Conservation (phyloP, 768 basidiomycete genomes). For the Floccularia luteovirens region DNA sequence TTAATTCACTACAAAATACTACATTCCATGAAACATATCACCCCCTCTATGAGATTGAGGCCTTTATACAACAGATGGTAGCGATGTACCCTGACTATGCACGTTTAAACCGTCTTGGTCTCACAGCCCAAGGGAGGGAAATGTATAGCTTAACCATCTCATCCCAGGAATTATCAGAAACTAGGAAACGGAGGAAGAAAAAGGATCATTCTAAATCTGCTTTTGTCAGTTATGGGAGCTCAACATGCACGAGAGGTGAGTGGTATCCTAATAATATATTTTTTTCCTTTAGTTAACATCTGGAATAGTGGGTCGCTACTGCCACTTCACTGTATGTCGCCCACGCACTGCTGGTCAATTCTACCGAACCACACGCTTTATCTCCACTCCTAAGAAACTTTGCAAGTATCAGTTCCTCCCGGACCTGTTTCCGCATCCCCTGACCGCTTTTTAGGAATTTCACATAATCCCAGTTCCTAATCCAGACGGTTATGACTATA, state of each 20-base stretch:
- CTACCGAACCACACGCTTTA: conserved; percentile 37
- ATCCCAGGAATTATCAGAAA: conserved; percentile 9
- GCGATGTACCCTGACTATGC: conserved; percentile 38
- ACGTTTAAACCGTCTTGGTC: conserved; percentile 41
- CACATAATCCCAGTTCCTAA: conserved; percentile 63
- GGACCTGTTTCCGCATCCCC: conserved; percentile 3
- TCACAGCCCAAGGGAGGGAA: conserved; percentile 50
- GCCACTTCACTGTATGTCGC: conserved; percentile 66
- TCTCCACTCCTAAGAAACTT: conserved; percentile 43
- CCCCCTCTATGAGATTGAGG: conserved; percentile 42
- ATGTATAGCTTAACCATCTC: conserved; percentile 49
- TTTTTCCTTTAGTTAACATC: neutral
- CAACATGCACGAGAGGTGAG: conserved; percentile 73
- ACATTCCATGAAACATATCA: conserved; percentile 45
- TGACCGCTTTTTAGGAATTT: conserved; percentile 37
- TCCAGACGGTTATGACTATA: conserved; percentile 70
- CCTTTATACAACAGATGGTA: conserved; percentile 43
- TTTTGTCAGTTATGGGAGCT: conserved; percentile 63
- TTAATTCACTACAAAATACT: conserved; percentile 24
- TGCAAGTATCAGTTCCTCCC: conserved; percentile 23
- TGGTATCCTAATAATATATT: neutral
- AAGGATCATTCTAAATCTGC: conserved; percentile 26
- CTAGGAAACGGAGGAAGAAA: conserved; percentile 9
- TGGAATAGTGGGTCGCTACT: conserved; percentile 71
- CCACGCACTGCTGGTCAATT: conserved; percentile 55